phyloP scores from a whole-genome alignment of 768 basidiomycete genomes.

The Amanita rimosa region DNA sequence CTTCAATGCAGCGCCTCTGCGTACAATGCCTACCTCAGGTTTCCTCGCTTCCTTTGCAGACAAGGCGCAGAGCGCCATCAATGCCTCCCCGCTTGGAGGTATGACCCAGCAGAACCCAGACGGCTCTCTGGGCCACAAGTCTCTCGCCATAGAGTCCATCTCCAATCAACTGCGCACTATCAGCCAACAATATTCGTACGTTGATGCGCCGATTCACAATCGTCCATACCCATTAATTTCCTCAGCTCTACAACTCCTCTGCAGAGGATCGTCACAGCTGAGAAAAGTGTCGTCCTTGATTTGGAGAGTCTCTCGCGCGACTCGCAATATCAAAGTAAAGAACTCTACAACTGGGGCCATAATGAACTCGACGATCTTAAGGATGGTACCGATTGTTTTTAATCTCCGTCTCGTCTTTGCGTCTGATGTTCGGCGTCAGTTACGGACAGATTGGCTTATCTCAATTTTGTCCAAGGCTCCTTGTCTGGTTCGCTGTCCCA shows the following conservation, averaged over 20 bases:
- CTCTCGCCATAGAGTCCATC: slow-evolving; percentile 46
- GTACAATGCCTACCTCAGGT: slow-evolving; percentile 43
- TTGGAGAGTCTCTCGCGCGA: slow-evolving; percentile 58
- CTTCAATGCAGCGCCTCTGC: slow-evolving; percentile 7
- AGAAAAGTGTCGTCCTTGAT: slow-evolving; percentile 72
- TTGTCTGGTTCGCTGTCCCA: slow-evolving; percentile 48
- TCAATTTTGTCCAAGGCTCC: slow-evolving; percentile 69
- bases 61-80: slow-evolving; percentile 66
- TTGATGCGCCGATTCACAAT: slow-evolving; percentile 7
- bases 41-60: slow-evolving; percentile 62
- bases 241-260: slow-evolving; percentile 47
- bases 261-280: slow-evolving; percentile 70
- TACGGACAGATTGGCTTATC: slow-evolving; percentile 70
- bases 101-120: slow-evolving; percentile 19
- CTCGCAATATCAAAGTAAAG: slow-evolving; percentile 67
- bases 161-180: slow-evolving; percentile 65
- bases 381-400: slow-evolving; percentile 40
- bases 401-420: slow-evolving; percentile 2
- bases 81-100: slow-evolving; percentile 44
- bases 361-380: slow-evolving; percentile 58
- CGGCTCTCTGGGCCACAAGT: slow-evolving; percentile 32
- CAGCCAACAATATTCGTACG: slow-evolving; percentile 66
- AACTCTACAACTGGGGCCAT: slow-evolving; percentile 81
- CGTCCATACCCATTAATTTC: slow-evolving; percentile 7
- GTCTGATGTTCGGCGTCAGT: slow-evolving; percentile 28